phyloP scores from a whole-genome alignment of 164 flowering plant genomes.

The Dillenia turbinata region DNA sequence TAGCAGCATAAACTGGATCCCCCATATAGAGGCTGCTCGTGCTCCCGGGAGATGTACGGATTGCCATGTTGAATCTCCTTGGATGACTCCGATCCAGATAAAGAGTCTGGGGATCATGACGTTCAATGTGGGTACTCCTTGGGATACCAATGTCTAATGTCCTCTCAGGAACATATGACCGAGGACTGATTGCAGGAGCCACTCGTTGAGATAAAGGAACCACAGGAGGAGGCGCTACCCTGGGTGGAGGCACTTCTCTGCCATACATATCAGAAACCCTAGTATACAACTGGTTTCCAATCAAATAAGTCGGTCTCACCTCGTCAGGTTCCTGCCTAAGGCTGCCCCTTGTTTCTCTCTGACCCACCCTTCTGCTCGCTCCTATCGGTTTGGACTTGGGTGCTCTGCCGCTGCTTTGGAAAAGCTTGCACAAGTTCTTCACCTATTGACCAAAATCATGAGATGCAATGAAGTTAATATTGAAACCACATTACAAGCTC shows the following conservation, averaged over 20 bases:
- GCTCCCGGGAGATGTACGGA: constrained; percentile 10
- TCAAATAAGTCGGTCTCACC: constrained; percentile 9
- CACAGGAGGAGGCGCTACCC: not conserved
- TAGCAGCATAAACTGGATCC: no score
- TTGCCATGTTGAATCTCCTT: constrained; percentile 13
- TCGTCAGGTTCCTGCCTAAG: not conserved
- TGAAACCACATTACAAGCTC: no score
- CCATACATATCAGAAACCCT: constrained; percentile 10
- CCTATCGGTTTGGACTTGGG: constrained; percentile 7
- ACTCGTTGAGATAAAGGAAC: constrained; percentile 3
- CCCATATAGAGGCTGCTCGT: not conserved
- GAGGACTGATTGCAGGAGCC: constrained; percentile 8
- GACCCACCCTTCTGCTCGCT: not conserved
- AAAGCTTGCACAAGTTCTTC: constrained; percentile 47
- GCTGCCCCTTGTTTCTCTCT: not conserved
- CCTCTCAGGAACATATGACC: constrained; percentile 25
- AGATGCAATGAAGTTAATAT: not conserved
- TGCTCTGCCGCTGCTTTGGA: constrained; percentile 17
- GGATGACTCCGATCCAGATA: constrained; percentile 17
- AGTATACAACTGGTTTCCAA: constrained; percentile 1
- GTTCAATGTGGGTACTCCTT: constrained; percentile 18
- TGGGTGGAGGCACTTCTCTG: constrained; percentile 17
- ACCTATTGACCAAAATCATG: constrained; percentile 29
- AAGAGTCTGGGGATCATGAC: constrained; percentile 8
- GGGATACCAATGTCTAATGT: constrained; percentile 13